phyloP scores from a whole-genome alignment of 2,329 filamentous ascomycete genomes.

The Chaetomiaceae sp. region DNA sequence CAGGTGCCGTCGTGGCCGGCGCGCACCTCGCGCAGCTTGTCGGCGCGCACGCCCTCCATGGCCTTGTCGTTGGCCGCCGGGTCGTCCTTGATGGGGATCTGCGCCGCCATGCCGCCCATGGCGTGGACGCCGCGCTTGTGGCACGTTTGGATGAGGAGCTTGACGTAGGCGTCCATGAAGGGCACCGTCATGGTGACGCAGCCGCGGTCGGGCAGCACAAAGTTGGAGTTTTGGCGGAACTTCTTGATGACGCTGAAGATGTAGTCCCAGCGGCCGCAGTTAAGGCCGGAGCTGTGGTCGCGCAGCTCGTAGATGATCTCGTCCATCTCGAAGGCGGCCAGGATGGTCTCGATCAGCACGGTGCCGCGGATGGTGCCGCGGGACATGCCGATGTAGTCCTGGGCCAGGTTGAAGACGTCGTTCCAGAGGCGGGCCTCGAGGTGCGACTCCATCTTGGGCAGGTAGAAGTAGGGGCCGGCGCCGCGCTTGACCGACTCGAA shows the following conservation, averaged over 20 bases:
- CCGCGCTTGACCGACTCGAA: constrained; percentile 79
- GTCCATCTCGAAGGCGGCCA: constrained; percentile 98
- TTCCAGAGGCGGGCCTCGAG: constrained; percentile 98
- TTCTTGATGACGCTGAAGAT: constrained; percentile 99
- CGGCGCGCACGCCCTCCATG: constrained; percentile 87
- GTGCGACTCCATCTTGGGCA: constrained; percentile 97
- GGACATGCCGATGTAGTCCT: constrained; percentile 86
- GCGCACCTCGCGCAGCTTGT: constrained; percentile 93
- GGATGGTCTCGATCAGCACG: constrained; percentile 95
- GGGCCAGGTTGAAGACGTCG: constrained; percentile 90
- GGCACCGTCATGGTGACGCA: constrained; percentile 95
- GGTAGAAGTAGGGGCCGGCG: constrained; percentile 92
- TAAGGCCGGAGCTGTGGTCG: constrained; percentile 91
- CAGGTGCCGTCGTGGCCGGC: constrained; percentile 95
- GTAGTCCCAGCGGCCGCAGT: constrained; percentile 99
- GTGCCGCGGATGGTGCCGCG: constrained; percentile 92
- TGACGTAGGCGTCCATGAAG: constrained; percentile 97
- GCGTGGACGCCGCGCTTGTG: constrained; percentile 96
- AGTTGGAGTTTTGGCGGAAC: constrained; percentile 90
- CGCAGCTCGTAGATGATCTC: constrained; percentile 99
- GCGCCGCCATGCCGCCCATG: constrained; percentile 98
- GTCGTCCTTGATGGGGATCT: constrained; percentile 98
- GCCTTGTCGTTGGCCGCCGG: constrained; percentile 84
- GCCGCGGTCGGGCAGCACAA: constrained; percentile 87
- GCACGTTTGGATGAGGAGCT: constrained; percentile 96